A percentile compares a stretch with the other conserved stretches of the same genome.
phyloP scores from a whole-genome alignment of 306 rosid genomes.

The Geum urbanum region DNA sequence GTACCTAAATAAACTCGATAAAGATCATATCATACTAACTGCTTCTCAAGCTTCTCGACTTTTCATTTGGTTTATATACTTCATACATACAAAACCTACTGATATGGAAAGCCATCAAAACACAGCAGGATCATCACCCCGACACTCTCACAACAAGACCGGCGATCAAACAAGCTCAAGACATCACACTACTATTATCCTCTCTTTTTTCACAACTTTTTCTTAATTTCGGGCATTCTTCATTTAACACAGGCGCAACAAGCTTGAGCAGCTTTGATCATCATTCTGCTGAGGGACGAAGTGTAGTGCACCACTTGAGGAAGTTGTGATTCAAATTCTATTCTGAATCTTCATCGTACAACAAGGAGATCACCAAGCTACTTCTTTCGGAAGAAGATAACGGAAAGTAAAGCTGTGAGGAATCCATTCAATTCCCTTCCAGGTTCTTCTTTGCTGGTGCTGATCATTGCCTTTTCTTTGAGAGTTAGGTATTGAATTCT shows the following conservation, averaged over 20 bases:
- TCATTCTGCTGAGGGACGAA: not conserved
- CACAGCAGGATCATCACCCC: conserved; percentile 31
- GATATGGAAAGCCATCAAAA: conserved; percentile 9
- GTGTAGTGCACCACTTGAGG: no score
- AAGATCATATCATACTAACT: no score
- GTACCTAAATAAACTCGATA: no score
- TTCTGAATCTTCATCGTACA: conserved; percentile 17
- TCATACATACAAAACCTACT: not conserved
- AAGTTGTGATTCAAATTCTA: conserved; percentile 31
- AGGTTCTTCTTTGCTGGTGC: conserved; percentile 45
- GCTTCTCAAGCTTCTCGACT: no score
- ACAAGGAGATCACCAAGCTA: conserved; percentile 46
- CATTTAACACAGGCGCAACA: not conserved
- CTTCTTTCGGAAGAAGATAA: conserved; percentile 67
- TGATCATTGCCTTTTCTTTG: conserved; percentile 44
- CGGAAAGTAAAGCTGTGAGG: conserved; percentile 78
- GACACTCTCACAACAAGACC: conserved; percentile 6
- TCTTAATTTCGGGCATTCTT: not conserved
- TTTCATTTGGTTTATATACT: no score
- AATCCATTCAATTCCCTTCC: conserved; percentile 63
- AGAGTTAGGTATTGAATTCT: conserved; percentile 39
- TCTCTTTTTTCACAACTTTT: not conserved
- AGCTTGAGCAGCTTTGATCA: conserved; percentile 35
- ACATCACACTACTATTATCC: not conserved
- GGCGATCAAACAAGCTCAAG: conserved; percentile 27